Percentiles rank a stretch among this genome's conserved stretches.
These are phyloP conservation scores for Abrus precatorius DNA, from an alignment of 306 rosid species.

Conservation along the genomic window DNA sequence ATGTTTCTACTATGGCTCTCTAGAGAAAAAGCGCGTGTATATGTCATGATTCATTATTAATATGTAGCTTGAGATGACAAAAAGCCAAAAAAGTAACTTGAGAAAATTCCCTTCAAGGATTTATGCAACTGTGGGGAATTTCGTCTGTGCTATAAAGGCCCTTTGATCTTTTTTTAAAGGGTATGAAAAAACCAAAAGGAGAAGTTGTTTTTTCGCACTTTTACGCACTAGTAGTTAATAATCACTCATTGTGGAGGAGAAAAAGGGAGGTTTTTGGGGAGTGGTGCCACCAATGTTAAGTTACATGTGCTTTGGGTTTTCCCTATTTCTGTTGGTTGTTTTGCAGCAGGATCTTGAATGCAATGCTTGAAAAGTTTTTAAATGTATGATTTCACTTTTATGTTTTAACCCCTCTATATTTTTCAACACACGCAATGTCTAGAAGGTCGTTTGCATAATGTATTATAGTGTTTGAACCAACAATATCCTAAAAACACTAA, in stretches of 20 bases:
- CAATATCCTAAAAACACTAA: too few species aligned
- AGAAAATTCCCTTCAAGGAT: neutral
- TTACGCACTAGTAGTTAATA: neutral
- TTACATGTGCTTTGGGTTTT: neutral
- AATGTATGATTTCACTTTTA: neutral
- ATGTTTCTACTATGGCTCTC: neutral
- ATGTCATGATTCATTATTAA: neutral
- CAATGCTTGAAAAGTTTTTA: constrained; percentile 14
- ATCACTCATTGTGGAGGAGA: neutral
- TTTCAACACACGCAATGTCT: neutral
- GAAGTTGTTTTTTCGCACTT: neutral
- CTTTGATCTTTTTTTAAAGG: neutral
- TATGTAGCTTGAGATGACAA: neutral
- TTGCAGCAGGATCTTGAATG: neutral
- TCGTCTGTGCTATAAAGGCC: neutral
- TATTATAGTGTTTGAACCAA: too few species aligned
- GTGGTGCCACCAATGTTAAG: neutral
- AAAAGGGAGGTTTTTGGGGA: neutral
- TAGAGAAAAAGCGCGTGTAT: neutral
- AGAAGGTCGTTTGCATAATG: neutral
- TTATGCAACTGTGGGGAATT: neutral
- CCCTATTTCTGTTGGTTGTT: neutral
- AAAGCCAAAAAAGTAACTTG: neutral
- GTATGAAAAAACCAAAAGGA: neutral
- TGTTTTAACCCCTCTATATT: neutral